Base-by-base conservation (phyloP, 139 green algal species). In the Marvania coccoides region DNA sequence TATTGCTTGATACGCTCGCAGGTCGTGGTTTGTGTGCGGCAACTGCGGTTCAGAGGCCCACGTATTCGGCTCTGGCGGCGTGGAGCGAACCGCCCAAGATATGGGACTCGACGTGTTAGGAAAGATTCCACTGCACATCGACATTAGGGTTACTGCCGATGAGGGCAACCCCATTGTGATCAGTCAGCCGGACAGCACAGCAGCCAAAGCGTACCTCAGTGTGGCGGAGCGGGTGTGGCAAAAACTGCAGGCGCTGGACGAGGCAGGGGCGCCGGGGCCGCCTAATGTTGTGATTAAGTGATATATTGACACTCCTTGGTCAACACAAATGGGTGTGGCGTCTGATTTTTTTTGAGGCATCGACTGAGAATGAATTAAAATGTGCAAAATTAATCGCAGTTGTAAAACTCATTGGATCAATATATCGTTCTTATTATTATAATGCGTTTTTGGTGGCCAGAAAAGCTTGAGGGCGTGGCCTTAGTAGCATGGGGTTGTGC, bases 1-100 rank as follows among this genome's bases (percentile, higher is more conserved):
- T n/a, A n/a, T n/a, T n/a, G n/a, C n/a, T n/a, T n/a, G n/a, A n/a
- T n/a, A n/a, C n/a, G n/a, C n/a, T n/a, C n/a, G n/a, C n/a, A n/a
- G n/a, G n/a, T 33, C 40, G 19, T 31, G 40, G 5, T 78, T 88
- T 61, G 14, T 66, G 7, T 96, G 90, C 62, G 61, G 48, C 31
- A 65, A 60, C 26, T 97, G 91, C 70, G 86, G 86, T 28, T 71
- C 87, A 62, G 63, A 83, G 57, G 77, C 83, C n/a, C 54, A 88
- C 68, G 82, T 92, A 0, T 98, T 98, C 77, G 92, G 92, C 7
- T 13, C 79, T 9, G 90, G 86, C 19, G 0, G 71, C 5, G 90
- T 74, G 31, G 61, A 75, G 45, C 54, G 39, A 9, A 81, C 74
- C 31, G 88, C 87, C 0, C 48, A 76, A 10, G 83, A 91, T 33